phyloP scores from a whole-genome alignment of 148 eudicot genomes.

The Chenopodium quinoa region DNA sequence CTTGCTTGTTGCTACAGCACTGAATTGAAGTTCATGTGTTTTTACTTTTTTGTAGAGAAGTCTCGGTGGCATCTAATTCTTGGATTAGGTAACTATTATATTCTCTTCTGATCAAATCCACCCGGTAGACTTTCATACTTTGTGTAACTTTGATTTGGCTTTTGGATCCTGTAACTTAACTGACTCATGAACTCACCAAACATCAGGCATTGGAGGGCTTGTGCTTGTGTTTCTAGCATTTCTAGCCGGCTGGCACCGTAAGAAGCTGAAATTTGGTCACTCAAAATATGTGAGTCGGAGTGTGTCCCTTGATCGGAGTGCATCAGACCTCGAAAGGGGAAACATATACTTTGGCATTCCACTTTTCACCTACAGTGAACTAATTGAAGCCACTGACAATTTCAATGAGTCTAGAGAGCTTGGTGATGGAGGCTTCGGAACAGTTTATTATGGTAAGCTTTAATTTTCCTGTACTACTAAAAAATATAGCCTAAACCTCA shows the following conservation, averaged over 20 bases:
- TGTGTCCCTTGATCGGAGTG: constrained; percentile 12
- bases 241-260: constrained; percentile 14
- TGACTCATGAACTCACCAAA: background rate
- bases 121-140: background rate
- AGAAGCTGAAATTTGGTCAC: constrained; percentile 22
- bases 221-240: constrained; percentile 4
- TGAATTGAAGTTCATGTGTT: constrained; percentile 8
- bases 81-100: constrained; percentile 28
- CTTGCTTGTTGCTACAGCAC: background rate
- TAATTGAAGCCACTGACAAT: constrained; percentile 48
- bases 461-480: background rate
- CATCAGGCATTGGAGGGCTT: constrained; percentile 17
- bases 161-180: background rate
- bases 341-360: constrained; percentile 38
- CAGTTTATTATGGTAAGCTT: constrained; percentile 56
- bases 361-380: constrained; percentile 40
- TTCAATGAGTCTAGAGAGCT: constrained; percentile 51
- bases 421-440: constrained; percentile 76
- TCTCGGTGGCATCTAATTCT: background rate
- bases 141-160: background rate
- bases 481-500: background rate
- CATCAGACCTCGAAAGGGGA: constrained; percentile 31
- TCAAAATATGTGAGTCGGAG: constrained; percentile 29
- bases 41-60: constrained; percentile 22
- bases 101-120: background rate